phyloP scores from a whole-genome alignment of 2,329 filamentous ascomycete genomes.

The Dactylellina haptotyla region DNA sequence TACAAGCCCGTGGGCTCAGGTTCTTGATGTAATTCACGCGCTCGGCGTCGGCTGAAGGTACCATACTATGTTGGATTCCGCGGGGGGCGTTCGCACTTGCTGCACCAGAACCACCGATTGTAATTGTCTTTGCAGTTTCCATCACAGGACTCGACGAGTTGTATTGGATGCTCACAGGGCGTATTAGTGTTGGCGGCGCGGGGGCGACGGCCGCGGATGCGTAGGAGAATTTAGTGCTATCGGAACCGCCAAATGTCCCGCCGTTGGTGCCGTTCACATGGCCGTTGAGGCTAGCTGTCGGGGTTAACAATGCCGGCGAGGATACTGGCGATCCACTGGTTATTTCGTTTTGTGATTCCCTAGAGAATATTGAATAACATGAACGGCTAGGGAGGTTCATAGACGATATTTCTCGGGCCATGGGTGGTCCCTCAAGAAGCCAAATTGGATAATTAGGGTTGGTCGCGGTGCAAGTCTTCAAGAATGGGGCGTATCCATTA shows the following conservation, averaged over 20 bases:
- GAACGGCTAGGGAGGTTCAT: conserved; percentile 34
- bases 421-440: conserved; percentile 42
- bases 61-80: conserved; percentile 43
- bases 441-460: conserved; percentile 48
- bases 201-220: conserved; percentile 35
- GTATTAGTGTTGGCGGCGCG: conserved; percentile 11
- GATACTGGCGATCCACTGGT: conserved; percentile 24
- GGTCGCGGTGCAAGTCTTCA: conserved; percentile 63
- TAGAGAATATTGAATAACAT: conserved; percentile 29
- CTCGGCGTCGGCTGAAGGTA: conserved; percentile 39
- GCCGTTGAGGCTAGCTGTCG: conserved; percentile 26
- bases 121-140: conserved; percentile 33
- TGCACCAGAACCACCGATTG: conserved; percentile 15
- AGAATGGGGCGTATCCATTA: conserved; percentile 69
- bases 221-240: conserved; percentile 33
- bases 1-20: conserved; percentile 43
- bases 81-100: conserved; percentile 10
- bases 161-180: conserved; percentile 43
- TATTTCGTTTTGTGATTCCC: conserved; percentile 45
- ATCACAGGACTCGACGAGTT: conserved; percentile 29
- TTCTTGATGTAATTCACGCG: conserved; percentile 48
- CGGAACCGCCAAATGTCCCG: neutral
- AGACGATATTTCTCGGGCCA: conserved; percentile 24
- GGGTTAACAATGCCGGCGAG: conserved; percentile 13
- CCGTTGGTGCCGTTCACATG: conserved; percentile 15